Evolutionary conservation across 495 filamentous ascomycete genomes (phyloP).

Genomic region (Penicillium flavigenum): DNA sequence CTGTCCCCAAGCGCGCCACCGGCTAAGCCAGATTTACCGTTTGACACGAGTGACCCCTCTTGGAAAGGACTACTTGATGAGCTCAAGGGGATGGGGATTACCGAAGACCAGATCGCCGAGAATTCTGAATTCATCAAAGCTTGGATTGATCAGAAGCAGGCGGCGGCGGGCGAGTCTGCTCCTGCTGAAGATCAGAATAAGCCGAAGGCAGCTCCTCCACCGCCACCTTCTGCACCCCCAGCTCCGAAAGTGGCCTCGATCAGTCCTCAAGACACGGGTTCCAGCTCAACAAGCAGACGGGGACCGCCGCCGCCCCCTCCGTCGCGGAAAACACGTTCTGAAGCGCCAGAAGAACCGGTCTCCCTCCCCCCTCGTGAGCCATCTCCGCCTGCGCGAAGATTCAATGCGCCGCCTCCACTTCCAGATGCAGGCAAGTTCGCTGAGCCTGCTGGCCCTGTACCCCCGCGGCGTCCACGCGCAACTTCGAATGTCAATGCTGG

Average conservation of each 20-base stretch:
- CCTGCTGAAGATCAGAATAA: constrained; percentile 43
- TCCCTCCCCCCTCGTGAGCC: constrained; percentile 52
- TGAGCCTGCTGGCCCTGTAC: constrained; percentile 51
- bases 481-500: constrained; percentile 61
- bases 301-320: constrained; percentile 87
- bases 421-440: constrained; percentile 83
- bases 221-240: constrained; percentile 52
- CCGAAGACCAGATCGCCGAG: constrained; percentile 85
- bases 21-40: constrained; percentile 55
- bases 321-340: constrained; percentile 58
- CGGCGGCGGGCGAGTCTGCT: constrained; percentile 37
- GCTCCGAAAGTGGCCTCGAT: constrained; percentile 49
- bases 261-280: constrained; percentile 68
- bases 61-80: constrained; percentile 85
- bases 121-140: constrained; percentile 94
- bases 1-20: constrained; percentile 31
- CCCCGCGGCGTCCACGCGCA: constrained; percentile 56
- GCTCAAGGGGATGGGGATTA: constrained; percentile 81
- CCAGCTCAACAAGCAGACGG: constrained; percentile 59
- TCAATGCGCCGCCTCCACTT: constrained; percentile 80
- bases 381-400: constrained; percentile 52
- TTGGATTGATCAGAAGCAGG: constrained; percentile 81
- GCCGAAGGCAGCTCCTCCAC: constrained; percentile 56
- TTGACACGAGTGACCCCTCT: constrained; percentile 80
- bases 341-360: constrained; percentile 53